Evolutionary conservation across 1,284 basidiomycete species (phyloP).

Genomic region (Trichosporon ovoides): DNA sequence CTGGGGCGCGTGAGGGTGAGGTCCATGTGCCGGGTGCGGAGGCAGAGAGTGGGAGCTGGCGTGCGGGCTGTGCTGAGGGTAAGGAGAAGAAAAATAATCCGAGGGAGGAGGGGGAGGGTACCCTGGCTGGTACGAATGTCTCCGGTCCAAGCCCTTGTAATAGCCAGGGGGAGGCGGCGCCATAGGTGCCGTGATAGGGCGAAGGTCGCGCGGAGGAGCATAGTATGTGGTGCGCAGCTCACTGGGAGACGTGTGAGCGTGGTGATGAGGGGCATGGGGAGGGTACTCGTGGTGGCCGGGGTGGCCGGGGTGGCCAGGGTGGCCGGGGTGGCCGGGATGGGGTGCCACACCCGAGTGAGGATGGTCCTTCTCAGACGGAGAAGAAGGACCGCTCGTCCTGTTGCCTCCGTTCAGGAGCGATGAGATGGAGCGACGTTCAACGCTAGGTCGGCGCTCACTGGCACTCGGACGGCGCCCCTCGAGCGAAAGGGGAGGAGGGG

Average conservation of each 20-base stretch:
- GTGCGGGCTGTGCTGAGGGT: background rate
- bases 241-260: background rate
- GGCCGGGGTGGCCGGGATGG: background rate
- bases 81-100: background rate
- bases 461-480: background rate
- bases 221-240: background rate
- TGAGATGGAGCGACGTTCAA: slow-evolving; percentile 14
- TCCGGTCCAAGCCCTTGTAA: background rate
- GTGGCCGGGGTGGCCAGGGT: background rate
- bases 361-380: background rate
- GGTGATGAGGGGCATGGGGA: background rate
- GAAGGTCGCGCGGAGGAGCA: background rate
- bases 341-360: background rate
- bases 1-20: background rate
- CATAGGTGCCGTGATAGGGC: background rate
- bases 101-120: background rate
- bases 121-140: slow-evolving; percentile 2
- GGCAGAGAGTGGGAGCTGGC: background rate
- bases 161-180: background rate
- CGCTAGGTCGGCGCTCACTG: slow-evolving; percentile 8
- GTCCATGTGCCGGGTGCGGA: background rate
- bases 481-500: background rate
- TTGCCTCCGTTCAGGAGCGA: slow-evolving; percentile 12
- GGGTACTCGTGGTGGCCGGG: slow-evolving; percentile 4
- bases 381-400: background rate